Conservation (phyloP, 371 early-diverging fungal genomes). For the Actinomortierella ambigua region DNA sequence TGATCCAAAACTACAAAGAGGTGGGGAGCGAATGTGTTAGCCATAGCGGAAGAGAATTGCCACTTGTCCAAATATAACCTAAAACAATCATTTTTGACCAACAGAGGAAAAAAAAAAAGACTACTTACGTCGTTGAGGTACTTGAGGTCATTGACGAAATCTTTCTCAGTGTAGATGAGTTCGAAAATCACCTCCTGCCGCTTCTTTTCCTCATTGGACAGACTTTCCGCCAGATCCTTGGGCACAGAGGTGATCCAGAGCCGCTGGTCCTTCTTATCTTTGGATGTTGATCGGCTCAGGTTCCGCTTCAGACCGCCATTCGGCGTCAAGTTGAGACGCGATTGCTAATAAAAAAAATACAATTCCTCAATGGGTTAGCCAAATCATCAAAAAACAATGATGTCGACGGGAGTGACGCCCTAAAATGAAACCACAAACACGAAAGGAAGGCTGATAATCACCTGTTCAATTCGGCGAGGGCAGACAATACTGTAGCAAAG, state of each 20-base stretch:
- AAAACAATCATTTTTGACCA: background rate
- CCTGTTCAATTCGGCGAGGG: constrained; percentile 75
- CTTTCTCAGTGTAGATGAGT: constrained; percentile 87
- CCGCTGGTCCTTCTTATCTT: constrained; percentile 51
- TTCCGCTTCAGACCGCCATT: constrained; percentile 39
- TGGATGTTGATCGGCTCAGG: constrained; percentile 41
- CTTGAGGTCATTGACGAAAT: constrained; percentile 86
- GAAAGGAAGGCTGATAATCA: constrained; percentile 3
- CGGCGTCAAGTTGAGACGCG: constrained; percentile 45
- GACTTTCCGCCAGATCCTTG: constrained; percentile 69
- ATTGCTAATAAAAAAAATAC: constrained; percentile 28
- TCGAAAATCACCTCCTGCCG: constrained; percentile 94
- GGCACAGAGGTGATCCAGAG: constrained; percentile 71
- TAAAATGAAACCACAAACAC: background rate
- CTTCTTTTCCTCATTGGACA: constrained; percentile 75
- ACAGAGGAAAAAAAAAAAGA: background rate
- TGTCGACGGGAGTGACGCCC: background rate
- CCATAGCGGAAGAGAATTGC: too few species aligned
- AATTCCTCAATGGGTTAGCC: background rate
- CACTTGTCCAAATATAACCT: background rate
- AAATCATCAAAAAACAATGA: background rate
- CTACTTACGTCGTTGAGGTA: constrained; percentile 67
- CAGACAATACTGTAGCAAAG: constrained; percentile 88
- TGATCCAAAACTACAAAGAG: constrained; percentile 66
- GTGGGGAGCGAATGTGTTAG: too few species aligned